Conservation (phyloP, 208 protist species). For the Acanthamoeba comandoni region DNA sequence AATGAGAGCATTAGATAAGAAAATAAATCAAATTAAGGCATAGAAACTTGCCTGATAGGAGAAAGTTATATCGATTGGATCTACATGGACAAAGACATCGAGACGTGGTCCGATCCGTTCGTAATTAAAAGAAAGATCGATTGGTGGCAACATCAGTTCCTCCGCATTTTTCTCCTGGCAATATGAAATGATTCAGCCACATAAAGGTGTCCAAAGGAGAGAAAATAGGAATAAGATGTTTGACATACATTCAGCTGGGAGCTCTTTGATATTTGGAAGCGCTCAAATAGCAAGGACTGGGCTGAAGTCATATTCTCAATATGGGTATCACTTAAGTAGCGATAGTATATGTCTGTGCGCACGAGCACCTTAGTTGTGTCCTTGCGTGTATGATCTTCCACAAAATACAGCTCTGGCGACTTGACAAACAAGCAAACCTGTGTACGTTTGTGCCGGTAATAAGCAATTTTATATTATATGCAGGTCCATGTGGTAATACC, state of each 20-base stretch:
- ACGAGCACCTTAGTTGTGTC: constrained; percentile 54
- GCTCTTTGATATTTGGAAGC: constrained; percentile 57
- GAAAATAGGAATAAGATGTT: no score
- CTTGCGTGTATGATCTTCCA: constrained; percentile 24
- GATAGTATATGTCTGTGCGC: constrained; percentile 43
- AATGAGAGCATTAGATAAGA: background rate
- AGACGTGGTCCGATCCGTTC: constrained; percentile 42
- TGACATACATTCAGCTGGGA: constrained; percentile 22
- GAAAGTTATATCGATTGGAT: constrained; percentile 65
- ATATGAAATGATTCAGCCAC: no score
- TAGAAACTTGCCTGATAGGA: constrained; percentile 36
- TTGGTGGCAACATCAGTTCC: constrained; percentile 33
- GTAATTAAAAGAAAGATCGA: constrained; percentile 60
- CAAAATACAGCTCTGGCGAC: constrained; percentile 46
- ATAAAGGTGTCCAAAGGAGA: no score
- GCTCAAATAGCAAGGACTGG: constrained; percentile 16
- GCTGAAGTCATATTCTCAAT: constrained; percentile 43
- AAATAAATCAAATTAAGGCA: background rate
- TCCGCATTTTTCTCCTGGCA: background rate
- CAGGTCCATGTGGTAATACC: background rate
- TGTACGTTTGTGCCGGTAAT: background rate
- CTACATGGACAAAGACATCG: constrained; percentile 47
- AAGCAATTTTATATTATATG: background rate
- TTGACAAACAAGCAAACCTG: constrained; percentile 54
- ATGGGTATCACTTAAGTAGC: constrained; percentile 58